phyloP scores from a whole-genome alignment of 768 basidiomycete species.

The Floccularia luteovirens region DNA sequence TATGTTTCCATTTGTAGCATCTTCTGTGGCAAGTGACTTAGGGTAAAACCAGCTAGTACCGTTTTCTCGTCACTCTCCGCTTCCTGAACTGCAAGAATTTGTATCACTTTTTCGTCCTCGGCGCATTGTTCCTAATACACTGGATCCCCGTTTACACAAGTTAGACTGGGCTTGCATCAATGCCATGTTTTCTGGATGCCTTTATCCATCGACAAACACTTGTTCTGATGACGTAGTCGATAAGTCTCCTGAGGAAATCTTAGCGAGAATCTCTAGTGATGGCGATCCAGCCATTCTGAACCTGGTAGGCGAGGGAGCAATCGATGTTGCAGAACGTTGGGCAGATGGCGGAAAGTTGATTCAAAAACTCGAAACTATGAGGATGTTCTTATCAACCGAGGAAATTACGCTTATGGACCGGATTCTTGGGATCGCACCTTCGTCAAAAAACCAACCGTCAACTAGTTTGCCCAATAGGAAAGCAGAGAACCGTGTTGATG shows the following conservation, averaged over 20 bases:
- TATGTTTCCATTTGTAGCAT: slow-evolving; percentile 22
- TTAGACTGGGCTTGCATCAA: slow-evolving; percentile 73
- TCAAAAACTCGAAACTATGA: slow-evolving; percentile 36
- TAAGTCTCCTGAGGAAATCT: slow-evolving; percentile 6
- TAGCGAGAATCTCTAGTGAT: slow-evolving; percentile 14
- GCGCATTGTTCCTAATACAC: slow-evolving; percentile 74
- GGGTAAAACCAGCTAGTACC: slow-evolving; percentile 56
- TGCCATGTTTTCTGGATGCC: slow-evolving; percentile 54
- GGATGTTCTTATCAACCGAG: slow-evolving; percentile 29
- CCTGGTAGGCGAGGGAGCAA: slow-evolving; percentile 48
- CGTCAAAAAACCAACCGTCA: background rate
- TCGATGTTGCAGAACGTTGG: slow-evolving; percentile 44
- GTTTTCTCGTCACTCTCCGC: slow-evolving; percentile 78
- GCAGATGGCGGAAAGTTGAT: slow-evolving; percentile 37
- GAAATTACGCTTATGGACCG: slow-evolving; percentile 27
- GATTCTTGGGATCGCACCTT: slow-evolving; percentile 16
- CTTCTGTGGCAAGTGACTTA: slow-evolving; percentile 1
- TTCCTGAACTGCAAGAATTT: slow-evolving; percentile 79
- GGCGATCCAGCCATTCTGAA: slow-evolving; percentile 56
- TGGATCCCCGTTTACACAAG: slow-evolving; percentile 40
- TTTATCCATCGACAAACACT: slow-evolving; percentile 22
- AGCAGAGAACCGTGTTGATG: slow-evolving; percentile 8
- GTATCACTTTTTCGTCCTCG: slow-evolving; percentile 77
- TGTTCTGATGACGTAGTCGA: slow-evolving; percentile 2
- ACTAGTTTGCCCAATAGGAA: slow-evolving; percentile 6